phyloP scores from a whole-genome alignment of 2,329 filamentous ascomycete species.

The Monilinia vaccinii-corymbosi region DNA sequence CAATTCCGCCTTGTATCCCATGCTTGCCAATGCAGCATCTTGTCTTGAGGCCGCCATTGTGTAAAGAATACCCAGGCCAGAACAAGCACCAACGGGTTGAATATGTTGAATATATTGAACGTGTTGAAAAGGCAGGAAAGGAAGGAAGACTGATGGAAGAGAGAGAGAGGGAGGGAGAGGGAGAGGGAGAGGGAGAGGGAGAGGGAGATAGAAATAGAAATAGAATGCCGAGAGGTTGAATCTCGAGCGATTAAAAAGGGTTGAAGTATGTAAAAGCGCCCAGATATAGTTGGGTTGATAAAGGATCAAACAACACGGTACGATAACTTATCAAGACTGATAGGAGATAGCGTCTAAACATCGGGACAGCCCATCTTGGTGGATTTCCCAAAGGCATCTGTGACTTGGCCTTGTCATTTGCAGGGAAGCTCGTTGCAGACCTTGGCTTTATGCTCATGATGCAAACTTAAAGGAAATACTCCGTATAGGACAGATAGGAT shows the following conservation, averaged over 20 bases:
- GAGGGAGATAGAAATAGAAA: not conserved
- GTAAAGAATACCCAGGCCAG: not conserved
- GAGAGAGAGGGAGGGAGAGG: too few relatives aligned
- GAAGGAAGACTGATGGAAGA: too few relatives aligned
- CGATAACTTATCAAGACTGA: constrained; percentile 3
- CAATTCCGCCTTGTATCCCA: constrained; percentile 61
- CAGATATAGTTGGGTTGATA: not conserved
- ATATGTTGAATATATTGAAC: too few relatives aligned
- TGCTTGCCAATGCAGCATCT: constrained; percentile 8
- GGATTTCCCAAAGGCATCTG: constrained; percentile 17
- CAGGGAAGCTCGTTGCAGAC: constrained; percentile 7
- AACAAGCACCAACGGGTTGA: not conserved
- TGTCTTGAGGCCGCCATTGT: constrained; percentile 1
- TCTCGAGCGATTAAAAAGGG: not conserved
- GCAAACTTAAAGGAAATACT: too few relatives aligned
- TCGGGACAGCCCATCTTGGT: constrained; percentile 7
- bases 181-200: too few relatives aligned
- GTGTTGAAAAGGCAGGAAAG: too few relatives aligned
- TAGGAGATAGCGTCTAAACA: constrained; percentile 17
- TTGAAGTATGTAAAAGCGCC: not conserved
- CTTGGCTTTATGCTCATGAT: not conserved
- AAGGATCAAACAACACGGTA: constrained; percentile 4
- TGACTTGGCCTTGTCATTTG: too few relatives aligned
- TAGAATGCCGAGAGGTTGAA: not conserved
- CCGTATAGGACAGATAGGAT: not conserved